A percentile compares a stretch with the other conserved stretches of the same genome.
phyloP scores from a whole-genome alignment of 1,284 basidiomycete species.

The Irpex sp. region DNA sequence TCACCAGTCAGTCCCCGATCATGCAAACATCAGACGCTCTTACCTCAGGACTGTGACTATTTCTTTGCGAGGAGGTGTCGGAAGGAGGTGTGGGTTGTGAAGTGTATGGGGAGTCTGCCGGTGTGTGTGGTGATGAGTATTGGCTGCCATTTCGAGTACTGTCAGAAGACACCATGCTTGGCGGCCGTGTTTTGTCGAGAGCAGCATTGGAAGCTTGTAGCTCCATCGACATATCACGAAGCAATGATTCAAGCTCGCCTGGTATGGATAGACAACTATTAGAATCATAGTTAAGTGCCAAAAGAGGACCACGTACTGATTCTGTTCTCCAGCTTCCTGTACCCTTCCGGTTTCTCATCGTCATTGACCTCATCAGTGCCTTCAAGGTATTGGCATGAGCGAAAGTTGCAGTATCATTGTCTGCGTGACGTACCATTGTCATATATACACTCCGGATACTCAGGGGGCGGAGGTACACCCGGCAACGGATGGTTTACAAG shows the following conservation, averaged over 20 bases:
- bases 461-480: constrained; percentile 17
- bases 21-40: not conserved
- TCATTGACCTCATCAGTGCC: not conserved
- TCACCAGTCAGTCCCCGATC: not conserved
- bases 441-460: constrained; percentile 27
- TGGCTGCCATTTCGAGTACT: not conserved
- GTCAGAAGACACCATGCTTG: not conserved
- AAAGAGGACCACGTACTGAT: constrained; percentile 6
- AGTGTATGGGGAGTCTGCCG: not conserved
- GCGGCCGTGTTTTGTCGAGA: not conserved
- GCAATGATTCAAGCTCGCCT: constrained; percentile 11
- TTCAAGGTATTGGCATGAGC: not conserved
- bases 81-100: not conserved
- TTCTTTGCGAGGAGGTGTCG: not conserved
- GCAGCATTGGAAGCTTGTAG: constrained; percentile 3
- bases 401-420: not conserved
- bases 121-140: not conserved
- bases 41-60: not conserved
- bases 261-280: not conserved
- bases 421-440: constrained; percentile 21
- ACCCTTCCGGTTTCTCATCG: constrained; percentile 1
- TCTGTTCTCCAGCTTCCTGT: constrained; percentile 8
- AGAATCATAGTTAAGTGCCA: not conserved
- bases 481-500: constrained; percentile 23
- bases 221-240: constrained; percentile 10